These are phyloP conservation scores for Gaultheria prostrata DNA, from an alignment of 148 eudicot species.

Conservation along the genomic window DNA sequence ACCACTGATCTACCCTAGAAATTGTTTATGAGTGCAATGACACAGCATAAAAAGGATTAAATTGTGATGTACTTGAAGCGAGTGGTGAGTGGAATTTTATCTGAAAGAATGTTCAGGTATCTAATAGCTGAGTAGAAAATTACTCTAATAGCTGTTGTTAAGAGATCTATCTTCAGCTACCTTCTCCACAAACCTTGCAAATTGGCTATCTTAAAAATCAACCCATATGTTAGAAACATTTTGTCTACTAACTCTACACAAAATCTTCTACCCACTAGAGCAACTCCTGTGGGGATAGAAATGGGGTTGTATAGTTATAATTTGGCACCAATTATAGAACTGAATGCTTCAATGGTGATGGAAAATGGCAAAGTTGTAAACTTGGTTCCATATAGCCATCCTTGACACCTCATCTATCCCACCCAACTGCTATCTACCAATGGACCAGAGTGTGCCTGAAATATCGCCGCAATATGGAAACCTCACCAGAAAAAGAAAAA, in stretches of 20 bases:
- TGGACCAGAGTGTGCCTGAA: too few species aligned
- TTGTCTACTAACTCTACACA: neutral
- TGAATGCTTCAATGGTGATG: too few species aligned
- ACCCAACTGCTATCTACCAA: too few species aligned
- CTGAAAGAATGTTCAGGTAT: neutral
- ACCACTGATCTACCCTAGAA: neutral
- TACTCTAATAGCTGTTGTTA: neutral
- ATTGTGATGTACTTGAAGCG: neutral
- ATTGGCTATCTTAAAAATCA: conserved; percentile 5
- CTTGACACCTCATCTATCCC: too few species aligned
- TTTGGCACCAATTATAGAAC: too few species aligned
- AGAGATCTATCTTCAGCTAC: neutral
- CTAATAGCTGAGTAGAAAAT: neutral
- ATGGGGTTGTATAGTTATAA: too few species aligned
- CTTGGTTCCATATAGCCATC: too few species aligned
- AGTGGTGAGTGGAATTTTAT: neutral
- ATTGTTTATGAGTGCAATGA: neutral
- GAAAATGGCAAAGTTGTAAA: too few species aligned
- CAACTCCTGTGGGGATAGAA: too few species aligned
- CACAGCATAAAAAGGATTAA: neutral
- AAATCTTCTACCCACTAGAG: neutral
- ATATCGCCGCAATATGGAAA: too few species aligned
- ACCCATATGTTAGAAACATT: neutral
- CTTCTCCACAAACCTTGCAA: neutral
- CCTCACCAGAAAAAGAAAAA: too few species aligned